These are phyloP conservation scores for Hebeloma cylindrosporum DNA, from an alignment of 768 basidiomycete genomes.

Conservation along the genomic window DNA sequence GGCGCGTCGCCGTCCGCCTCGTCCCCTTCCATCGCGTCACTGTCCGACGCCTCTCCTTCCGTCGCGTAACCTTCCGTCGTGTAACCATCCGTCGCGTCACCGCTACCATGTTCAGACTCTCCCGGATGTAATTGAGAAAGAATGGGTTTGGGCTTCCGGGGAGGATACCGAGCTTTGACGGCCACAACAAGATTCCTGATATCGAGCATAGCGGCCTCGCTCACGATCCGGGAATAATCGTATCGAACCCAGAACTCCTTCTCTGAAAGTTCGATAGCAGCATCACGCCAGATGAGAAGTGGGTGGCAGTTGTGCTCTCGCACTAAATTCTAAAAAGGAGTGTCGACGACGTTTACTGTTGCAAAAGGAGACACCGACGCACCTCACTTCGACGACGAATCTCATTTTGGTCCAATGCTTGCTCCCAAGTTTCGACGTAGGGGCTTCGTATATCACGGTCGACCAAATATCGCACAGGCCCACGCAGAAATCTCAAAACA, in stretches of 20 bases:
- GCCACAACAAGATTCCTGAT: constrained; percentile 56
- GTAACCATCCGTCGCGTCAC: too few species aligned
- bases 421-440: constrained; percentile 70
- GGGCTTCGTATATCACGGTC: constrained; percentile 52
- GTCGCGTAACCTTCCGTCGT: too few species aligned
- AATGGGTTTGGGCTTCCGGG: constrained; percentile 7
- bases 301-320: constrained; percentile 76
- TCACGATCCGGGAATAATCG: constrained; percentile 58
- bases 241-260: constrained; percentile 69
- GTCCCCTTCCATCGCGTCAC: too few species aligned
- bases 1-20: not conserved
- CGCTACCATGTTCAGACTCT: not conserved
- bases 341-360: not conserved
- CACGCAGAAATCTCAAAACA: constrained; percentile 73
- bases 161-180: constrained; percentile 34
- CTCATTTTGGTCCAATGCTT: constrained; percentile 64
- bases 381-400: constrained; percentile 77
- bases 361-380: constrained; percentile 21
- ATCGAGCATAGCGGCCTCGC: constrained; percentile 70
- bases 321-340: constrained; percentile 52
- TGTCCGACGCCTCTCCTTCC: too few species aligned
- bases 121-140: not conserved
- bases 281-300: constrained; percentile 65
- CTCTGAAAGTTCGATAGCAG: constrained; percentile 59
- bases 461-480: constrained; percentile 63